These are phyloP conservation scores for Boletus insuetus DNA, from an alignment of 768 basidiomycete genomes.

Conservation along the genomic window DNA sequence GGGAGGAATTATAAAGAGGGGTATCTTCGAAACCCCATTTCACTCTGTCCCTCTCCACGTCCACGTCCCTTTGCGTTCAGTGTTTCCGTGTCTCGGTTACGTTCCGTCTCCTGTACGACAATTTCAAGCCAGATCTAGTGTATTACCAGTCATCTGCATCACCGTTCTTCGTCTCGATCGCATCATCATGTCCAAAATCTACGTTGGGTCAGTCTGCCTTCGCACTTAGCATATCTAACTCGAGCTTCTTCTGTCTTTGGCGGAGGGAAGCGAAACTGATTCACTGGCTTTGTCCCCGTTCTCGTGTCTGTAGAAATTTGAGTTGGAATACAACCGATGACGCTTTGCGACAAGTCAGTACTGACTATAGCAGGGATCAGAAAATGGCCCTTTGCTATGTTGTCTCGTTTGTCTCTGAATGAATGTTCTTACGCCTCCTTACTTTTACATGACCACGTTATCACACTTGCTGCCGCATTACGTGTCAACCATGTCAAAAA, in stretches of 20 bases:
- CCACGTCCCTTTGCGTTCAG: conserved; percentile 45
- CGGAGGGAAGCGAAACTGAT: conserved; percentile 55
- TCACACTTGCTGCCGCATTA: conserved; percentile 17
- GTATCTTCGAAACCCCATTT: conserved; percentile 30
- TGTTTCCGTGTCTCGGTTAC: conserved; percentile 56
- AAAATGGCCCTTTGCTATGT: conserved; percentile 38
- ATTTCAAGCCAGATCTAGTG: conserved; percentile 48
- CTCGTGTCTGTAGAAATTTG: conserved; percentile 73
- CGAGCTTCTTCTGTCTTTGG: conserved; percentile 44
- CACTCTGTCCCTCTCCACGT: conserved; percentile 43
- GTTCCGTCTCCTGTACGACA: conserved; percentile 52
- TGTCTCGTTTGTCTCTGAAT: conserved; percentile 39
- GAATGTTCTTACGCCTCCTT: conserved; percentile 30
- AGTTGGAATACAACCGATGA: conserved; percentile 98
- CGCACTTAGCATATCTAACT: conserved; percentile 43
- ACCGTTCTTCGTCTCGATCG: conserved; percentile 12
- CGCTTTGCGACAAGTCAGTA: conserved; percentile 80
- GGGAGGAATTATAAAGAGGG: conserved; percentile 42
- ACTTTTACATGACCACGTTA: conserved; percentile 27
- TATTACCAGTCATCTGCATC: conserved; percentile 39
- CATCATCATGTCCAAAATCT: conserved; percentile 74
- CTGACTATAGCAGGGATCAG: conserved; percentile 38
- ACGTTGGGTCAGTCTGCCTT: conserved; percentile 89
- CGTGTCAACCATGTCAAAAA: conserved; percentile 17
- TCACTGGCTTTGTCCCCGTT: conserved; percentile 39